Percentiles rank a stretch among this genome's conserved stretches.
These are phyloP conservation scores for Pilatotrama ljubarskyi DNA, from an alignment of 768 basidiomycete genomes.

Conservation along the genomic window DNA sequence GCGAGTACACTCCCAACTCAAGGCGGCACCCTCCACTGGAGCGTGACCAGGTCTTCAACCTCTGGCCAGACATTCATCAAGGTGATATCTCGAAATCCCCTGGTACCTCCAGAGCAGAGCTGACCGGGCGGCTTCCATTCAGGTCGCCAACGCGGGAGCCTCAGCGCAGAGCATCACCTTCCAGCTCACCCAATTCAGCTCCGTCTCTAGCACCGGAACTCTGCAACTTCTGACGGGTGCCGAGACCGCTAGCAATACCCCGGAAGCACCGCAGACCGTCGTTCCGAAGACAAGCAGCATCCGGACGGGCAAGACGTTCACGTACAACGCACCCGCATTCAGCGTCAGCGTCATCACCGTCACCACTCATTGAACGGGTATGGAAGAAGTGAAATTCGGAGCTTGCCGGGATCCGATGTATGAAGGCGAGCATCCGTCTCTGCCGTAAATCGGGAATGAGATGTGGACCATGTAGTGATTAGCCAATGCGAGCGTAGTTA, in stretches of 20 bases:
- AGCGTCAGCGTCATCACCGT: conserved; percentile 42
- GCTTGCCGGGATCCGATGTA: no score
- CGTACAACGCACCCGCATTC: conserved; percentile 53
- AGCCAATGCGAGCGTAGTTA: neutral
- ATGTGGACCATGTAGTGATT: neutral
- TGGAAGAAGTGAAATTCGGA: no score
- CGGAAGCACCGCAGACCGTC: conserved; percentile 46
- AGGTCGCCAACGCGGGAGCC: conserved; percentile 55
- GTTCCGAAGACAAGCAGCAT: conserved; percentile 48
- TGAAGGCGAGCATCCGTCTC: no score
- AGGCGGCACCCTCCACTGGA: conserved; percentile 60
- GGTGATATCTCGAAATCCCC: conserved; percentile 31
- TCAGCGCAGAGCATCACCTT: conserved; percentile 47
- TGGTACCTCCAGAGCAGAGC: neutral
- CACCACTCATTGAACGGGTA: conserved; percentile 16
- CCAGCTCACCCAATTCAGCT: conserved; percentile 48
- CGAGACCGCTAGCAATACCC: conserved; percentile 55
- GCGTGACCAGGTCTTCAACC: conserved; percentile 41
- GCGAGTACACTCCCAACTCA: conserved; percentile 57
- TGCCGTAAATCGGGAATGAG: no score
- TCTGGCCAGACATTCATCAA: conserved; percentile 56
- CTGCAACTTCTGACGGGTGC: conserved; percentile 52
- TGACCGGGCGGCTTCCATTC: neutral
- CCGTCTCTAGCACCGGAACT: conserved; percentile 45
- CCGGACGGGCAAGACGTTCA: conserved; percentile 50